Evolutionary conservation across 108 stramenopile species (phyloP).

Genomic region (Aurantiochytrium sp.): DNA sequence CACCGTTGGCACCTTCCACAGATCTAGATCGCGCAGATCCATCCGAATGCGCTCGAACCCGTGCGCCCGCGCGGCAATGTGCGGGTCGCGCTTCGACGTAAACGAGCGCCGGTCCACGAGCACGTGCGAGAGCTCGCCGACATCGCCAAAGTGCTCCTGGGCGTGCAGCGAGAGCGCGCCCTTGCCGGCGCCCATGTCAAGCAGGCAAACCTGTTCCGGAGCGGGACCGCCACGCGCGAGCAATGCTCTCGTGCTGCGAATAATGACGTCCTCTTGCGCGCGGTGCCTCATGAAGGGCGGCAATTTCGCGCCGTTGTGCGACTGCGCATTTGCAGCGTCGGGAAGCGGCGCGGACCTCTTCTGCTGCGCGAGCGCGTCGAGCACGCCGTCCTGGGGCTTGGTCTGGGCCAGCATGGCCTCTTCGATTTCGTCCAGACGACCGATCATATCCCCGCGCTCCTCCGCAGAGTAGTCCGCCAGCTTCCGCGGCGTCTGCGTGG

Average conservation of each 20-base stretch:
- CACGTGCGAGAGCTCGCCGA: background rate
- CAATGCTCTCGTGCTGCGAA: background rate
- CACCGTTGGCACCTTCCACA: background rate
- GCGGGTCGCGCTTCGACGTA: background rate
- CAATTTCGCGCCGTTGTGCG: background rate
- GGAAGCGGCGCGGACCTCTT: no score
- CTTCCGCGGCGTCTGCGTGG: background rate
- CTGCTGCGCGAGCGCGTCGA: background rate
- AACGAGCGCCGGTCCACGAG: background rate
- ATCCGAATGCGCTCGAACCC: background rate
- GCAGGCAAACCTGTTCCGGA: background rate
- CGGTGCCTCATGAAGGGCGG: background rate
- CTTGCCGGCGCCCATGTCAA: conserved; percentile 18
- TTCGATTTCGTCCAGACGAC: background rate
- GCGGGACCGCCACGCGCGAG: background rate
- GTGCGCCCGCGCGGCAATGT: background rate
- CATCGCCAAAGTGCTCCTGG: background rate
- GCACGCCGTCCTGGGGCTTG: background rate
- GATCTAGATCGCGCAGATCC: background rate
- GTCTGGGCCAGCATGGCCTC: background rate
- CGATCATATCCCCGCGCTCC: background rate
- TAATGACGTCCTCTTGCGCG: background rate
- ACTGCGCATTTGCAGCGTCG: no score
- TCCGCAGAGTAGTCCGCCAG: background rate
- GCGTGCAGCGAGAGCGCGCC: background rate